These are phyloP conservation scores for Olyra latifolia DNA, from an alignment of 176 grass and related monocot species.

Conservation along the genomic window DNA sequence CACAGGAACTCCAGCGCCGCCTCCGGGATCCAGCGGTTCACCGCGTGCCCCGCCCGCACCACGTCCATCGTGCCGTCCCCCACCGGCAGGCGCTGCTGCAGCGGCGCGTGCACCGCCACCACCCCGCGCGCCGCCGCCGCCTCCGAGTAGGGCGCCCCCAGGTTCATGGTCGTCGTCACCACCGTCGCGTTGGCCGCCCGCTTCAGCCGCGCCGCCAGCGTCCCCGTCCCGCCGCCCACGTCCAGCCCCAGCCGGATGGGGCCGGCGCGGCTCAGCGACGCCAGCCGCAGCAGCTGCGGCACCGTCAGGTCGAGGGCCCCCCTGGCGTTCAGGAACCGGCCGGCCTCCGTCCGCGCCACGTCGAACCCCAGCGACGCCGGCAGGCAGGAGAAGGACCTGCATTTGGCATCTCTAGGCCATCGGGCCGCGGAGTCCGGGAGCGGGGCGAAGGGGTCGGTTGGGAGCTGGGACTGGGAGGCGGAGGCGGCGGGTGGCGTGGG, in stretches of 20 bases:
- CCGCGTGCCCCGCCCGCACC: slow-evolving; percentile 82
- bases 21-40: slow-evolving; percentile 94
- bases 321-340: slow-evolving; percentile 52
- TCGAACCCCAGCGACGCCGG: slow-evolving; percentile 60
- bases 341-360: slow-evolving; percentile 50
- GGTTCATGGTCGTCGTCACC: slow-evolving; percentile 78
- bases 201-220: slow-evolving; percentile 76
- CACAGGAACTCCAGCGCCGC: slow-evolving; percentile 77
- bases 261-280: slow-evolving; percentile 60
- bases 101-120: slow-evolving; percentile 81
- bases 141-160: slow-evolving; percentile 84
- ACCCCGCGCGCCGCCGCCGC: slow-evolving; percentile 68
- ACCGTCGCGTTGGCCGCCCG: slow-evolving; percentile 73
- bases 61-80: slow-evolving; percentile 76
- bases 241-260: slow-evolving; percentile 81
- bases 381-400: slow-evolving; percentile 54
- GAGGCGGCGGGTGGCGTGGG: slow-evolving; percentile 45
- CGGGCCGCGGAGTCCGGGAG: slow-evolving; percentile 65
- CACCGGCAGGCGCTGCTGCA: slow-evolving; percentile 85
- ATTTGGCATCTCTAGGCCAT: slow-evolving; percentile 46
- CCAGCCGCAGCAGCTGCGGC: slow-evolving; percentile 81
- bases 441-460: slow-evolving; percentile 65
- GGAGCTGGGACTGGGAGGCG: slow-evolving; percentile 44
- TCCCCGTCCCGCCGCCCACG: slow-evolving; percentile 73
- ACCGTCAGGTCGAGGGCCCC: slow-evolving; percentile 70